A percentile compares a stretch with the other conserved stretches of the same genome.
These are phyloP conservation scores for Infundibulicybe gibba DNA, from an alignment of 768 basidiomycete genomes.

Conservation along the genomic window DNA sequence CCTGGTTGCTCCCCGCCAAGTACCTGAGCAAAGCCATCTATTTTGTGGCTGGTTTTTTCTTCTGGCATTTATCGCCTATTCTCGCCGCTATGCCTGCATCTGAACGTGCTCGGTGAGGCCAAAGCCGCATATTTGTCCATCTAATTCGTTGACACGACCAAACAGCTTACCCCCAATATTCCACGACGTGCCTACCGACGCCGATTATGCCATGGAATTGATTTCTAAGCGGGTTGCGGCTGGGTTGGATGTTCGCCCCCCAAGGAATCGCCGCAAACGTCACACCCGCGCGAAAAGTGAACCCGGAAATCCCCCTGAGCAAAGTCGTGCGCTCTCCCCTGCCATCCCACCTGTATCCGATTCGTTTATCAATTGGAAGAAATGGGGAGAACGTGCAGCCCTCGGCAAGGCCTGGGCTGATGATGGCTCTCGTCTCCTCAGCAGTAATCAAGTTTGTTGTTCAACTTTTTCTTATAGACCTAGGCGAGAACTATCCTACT, in stretches of 20 bases:
- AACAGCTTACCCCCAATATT: conserved; percentile 45
- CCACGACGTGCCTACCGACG: conserved; percentile 57
- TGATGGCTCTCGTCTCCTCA: conserved; percentile 37
- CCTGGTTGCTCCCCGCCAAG: conserved; percentile 42
- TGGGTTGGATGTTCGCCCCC: conserved; percentile 45
- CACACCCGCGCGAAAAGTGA: not conserved
- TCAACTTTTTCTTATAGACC: no score
- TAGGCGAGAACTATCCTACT: no score
- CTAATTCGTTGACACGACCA: no score
- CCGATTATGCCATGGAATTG: conserved; percentile 68
- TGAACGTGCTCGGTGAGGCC: conserved; percentile 42
- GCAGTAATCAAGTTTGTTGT: conserved; percentile 24
- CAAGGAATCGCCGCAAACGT: conserved; percentile 14
- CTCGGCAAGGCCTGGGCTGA: conserved; percentile 39
- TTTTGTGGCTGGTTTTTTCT: conserved; percentile 44
- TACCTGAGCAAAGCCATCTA: conserved; percentile 46
- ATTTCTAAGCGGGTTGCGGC: conserved; percentile 57
- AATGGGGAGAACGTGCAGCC: conserved; percentile 47
- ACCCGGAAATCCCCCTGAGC: not conserved
- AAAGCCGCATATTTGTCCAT: no score
- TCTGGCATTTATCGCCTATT: conserved; percentile 63
- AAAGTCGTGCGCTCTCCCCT: not conserved
- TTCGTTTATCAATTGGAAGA: conserved; percentile 44
- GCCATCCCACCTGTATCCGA: conserved; percentile 1
- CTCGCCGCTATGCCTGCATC: conserved; percentile 44